phyloP scores from a whole-genome alignment of 2,329 filamentous ascomycete genomes.

The Dactylonectria macrodidyma region DNA sequence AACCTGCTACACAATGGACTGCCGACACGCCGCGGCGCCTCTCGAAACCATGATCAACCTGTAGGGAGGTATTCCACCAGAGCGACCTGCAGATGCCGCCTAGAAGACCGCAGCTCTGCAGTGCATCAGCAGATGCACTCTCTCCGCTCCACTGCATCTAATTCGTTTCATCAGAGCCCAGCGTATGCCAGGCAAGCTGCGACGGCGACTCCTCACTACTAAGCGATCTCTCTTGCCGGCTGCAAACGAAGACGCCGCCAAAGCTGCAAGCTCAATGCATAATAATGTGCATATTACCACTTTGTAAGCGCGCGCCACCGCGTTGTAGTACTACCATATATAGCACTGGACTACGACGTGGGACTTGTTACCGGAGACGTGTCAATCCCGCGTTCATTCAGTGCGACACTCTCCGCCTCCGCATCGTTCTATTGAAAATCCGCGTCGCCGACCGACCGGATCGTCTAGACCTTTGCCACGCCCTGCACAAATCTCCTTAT shows the following conservation, averaged over 20 bases:
- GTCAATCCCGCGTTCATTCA: constrained; percentile 31
- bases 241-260: constrained; percentile 1
- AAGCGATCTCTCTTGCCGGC: neutral
- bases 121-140: constrained; percentile 16
- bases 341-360: neutral
- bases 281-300: neutral
- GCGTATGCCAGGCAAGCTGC: constrained; percentile 6
- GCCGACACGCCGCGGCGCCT: constrained; percentile 34
- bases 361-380: constrained; percentile 5
- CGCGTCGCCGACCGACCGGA: constrained; percentile 5
- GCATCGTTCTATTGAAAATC: neutral
- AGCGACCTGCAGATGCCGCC: constrained; percentile 23
- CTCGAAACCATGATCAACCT: constrained; percentile 41
- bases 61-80: neutral
- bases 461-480: constrained; percentile 1
- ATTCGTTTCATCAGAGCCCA: constrained; percentile 26
- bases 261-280: constrained; percentile 13
- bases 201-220: neutral
- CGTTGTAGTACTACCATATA: neutral
- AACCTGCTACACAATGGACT: constrained; percentile 8
- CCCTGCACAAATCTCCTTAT: neutral
- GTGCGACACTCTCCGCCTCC: neutral
- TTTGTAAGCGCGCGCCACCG: constrained; percentile 28
- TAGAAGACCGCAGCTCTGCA: constrained; percentile 11
- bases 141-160: constrained; percentile 20